Conservation (phyloP, 768 basidiomycete genomes). For the Fistulinella prunicolor region DNA sequence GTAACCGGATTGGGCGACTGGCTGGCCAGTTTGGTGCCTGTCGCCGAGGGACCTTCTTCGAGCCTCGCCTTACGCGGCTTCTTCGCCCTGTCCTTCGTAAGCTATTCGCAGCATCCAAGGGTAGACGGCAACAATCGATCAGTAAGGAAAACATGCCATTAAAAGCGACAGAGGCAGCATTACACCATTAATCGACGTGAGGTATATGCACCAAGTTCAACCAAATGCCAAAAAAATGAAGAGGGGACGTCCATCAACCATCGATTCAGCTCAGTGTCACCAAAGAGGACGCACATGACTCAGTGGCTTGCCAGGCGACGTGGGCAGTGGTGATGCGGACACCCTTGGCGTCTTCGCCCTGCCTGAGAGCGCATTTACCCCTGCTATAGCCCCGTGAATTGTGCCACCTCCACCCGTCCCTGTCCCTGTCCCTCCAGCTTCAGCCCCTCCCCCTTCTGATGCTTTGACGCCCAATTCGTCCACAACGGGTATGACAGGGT, state of each 20-base stretch:
- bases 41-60: conserved; percentile 11
- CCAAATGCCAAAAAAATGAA: conserved; percentile 9
- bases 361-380: conserved; percentile 12
- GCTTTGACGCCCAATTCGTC: conserved; percentile 43
- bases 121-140: conserved; percentile 6
- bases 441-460: conserved; percentile 44
- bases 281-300: conserved; percentile 86
- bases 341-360: conserved; percentile 24
- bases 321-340: conserved; percentile 32
- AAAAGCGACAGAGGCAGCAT: conserved; percentile 21
- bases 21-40: not conserved
- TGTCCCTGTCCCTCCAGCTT: conserved; percentile 15
- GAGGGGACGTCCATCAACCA: conserved; percentile 39
- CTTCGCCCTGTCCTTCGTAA: conserved; percentile 70
- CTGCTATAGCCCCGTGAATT: conserved; percentile 19
- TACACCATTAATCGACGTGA: conserved; percentile 33
- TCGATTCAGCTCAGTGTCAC: conserved; percentile 48
- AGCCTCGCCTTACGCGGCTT: conserved; percentile 53
- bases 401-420: conserved; percentile 5
- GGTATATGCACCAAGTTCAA: conserved; percentile 23
- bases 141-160: conserved; percentile 27
- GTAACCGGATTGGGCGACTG: conserved; percentile 1
- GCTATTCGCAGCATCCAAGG: conserved; percentile 44
- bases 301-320: conserved; percentile 61
- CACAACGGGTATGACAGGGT: conserved; percentile 31